Percentiles rank a stretch among this genome's conserved stretches.
These are phyloP conservation scores for Guadua angustifolia DNA, from an alignment of 176 grass and related monocot genomes.

Conservation along the genomic window DNA sequence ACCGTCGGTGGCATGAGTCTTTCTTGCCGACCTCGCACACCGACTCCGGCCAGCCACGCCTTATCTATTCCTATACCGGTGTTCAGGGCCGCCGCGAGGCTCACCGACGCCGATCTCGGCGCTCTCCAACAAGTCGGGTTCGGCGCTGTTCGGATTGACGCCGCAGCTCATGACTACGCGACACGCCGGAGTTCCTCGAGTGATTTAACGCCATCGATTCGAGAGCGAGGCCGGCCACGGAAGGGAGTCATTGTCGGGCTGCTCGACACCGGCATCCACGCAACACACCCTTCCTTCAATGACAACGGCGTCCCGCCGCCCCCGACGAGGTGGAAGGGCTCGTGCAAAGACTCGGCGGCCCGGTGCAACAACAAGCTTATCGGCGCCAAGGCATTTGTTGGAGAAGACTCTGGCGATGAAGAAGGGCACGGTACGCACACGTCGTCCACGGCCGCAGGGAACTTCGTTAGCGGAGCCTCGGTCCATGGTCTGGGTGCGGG, in stretches of 20 bases:
- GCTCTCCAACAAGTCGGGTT: constrained; percentile 44
- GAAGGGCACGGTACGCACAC: constrained; percentile 47
- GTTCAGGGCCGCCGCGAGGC: constrained; percentile 45
- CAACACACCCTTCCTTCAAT: constrained; percentile 29
- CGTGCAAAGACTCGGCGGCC: background rate
- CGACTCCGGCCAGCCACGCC: constrained; percentile 24
- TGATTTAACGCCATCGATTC: constrained; percentile 31
- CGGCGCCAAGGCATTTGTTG: constrained; percentile 28
- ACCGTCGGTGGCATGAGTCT: constrained; percentile 45
- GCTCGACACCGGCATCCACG: constrained; percentile 56
- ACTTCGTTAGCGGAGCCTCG: constrained; percentile 12
- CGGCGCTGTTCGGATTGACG: constrained; percentile 11
- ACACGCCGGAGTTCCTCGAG: constrained; percentile 48
- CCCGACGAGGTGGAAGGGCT: constrained; percentile 36
- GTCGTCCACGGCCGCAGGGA: constrained; percentile 56
- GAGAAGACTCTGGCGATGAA: background rate
- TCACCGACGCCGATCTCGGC: constrained; percentile 35
- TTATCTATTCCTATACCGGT: constrained; percentile 48
- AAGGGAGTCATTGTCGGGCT: constrained; percentile 54
- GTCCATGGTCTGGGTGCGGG: background rate
- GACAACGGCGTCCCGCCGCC: constrained; percentile 22
- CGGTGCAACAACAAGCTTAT: constrained; percentile 57
- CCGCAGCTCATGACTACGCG: constrained; percentile 50
- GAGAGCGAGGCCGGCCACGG: constrained; percentile 27
- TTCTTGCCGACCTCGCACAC: constrained; percentile 31